Evolutionary conservation across 2,329 filamentous ascomycete genomes (phyloP), one percentile per base, ranked within the genome.

Genomic region (Aspergillus japonicus): DNA sequence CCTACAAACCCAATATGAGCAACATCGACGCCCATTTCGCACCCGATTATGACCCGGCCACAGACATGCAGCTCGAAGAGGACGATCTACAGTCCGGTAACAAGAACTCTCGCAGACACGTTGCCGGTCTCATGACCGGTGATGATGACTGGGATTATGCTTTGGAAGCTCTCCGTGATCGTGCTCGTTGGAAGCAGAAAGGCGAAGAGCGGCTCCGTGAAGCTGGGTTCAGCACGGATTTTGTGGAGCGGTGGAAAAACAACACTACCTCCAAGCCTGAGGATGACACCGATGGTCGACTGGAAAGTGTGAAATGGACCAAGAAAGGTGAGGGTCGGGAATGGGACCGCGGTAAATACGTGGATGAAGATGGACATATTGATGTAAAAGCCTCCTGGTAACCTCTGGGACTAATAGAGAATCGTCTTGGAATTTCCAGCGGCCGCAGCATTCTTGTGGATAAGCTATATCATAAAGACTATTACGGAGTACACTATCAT

Each of bases 21-120:
- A 87, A 85, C 10, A 96, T 97, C 65, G 92, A 97, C 70, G 81
- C 84, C 24, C 90, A 90, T 55, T 98, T 97, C 73, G 87, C 89
- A 1, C 79, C 86, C 1, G 83, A 75, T 19, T 88, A 88, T 67
- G 80, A 88, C 62, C 86, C 86, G 1, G 71, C 78, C 19, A 64
- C 73, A 8, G 79, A 81, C 61, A 64, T 80, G 4, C 73, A 75
- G 2, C 65, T 69, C 6, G 72, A 77, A 16, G 72, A 76, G 10
- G 68, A 74, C 53, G 89, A 89, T 66, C 81, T 86, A 60, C 83
- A 84, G 0, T 78, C n/a, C 85, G 90, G 66, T 75, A 89, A 3
- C 77, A 81, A 44, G 76, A 80, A 48, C 64, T 74, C 62, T 73
- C 79, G 71, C 24, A 73, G 75, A 12, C 72, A 72, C 14, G 75